Evolutionary conservation across 768 basidiomycete genomes (phyloP), one percentile per base, ranked within the genome.

Genomic region (Dendrothele bispora): DNA sequence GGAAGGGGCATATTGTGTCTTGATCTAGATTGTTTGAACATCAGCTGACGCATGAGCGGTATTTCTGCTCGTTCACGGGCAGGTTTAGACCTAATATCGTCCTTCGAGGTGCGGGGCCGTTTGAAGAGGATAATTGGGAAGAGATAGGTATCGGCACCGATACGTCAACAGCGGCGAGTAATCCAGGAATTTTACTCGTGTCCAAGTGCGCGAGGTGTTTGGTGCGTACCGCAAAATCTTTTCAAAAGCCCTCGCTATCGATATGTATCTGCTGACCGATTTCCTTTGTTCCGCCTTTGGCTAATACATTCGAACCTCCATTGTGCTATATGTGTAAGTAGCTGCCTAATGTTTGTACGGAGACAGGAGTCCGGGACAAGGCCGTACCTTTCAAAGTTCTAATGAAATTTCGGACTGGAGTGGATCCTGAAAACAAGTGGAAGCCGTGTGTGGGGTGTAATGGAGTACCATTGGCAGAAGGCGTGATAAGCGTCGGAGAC

Each of bases 31-130:
- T 20, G 41, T 34, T 20, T 30, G 18, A 42, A 7, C 35, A 45
- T 36, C 42, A 30, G 41, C 36, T 55, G 45, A 39, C 35, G 21
- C 17, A n/a, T n/a, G n/a, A n/a, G n/a, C n/a, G n/a, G n/a, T n/a
- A n/a, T 15, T 45, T n/a, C 18, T 49, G 49, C 51, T 37, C 30
- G 38, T 27, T 21, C 12, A 17, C 26, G 45, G 34, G 18, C 55
- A 88, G 88, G 57, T 91, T 89, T 68, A 69, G 88, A 41, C 88
- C 88, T 0, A 91, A 91, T 58, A 82, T 91, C 42, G 76, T 90
- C 6, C 61, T 90, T 54, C 68, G 67, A 45, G 88, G 88, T 15
- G 84, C 78, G 2, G 75, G 74, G 3, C 78, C 88, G 4, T 91
- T 88, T 60, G 75, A 79, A 8, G 88, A 91, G 61, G 88, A 91